Evolutionary conservation across 2,329 filamentous ascomycete species (phyloP).

Genomic region (Microcyclosporella mali): DNA sequence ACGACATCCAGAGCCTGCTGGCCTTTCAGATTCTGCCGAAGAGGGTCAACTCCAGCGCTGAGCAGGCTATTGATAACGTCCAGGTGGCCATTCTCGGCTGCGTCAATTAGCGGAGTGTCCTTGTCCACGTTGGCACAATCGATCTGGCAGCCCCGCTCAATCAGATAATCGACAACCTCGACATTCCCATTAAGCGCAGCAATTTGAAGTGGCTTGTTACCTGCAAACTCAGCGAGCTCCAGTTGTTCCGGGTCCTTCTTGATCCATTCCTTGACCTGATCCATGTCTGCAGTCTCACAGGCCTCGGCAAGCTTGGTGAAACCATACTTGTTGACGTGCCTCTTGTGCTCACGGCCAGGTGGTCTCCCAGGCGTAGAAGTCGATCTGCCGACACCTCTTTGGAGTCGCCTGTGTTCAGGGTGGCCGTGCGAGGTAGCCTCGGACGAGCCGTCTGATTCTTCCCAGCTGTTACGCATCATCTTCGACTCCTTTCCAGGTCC

Average conservation of each 20-base stretch:
- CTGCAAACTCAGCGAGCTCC: constrained; percentile 84
- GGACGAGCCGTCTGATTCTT: constrained; percentile 54
- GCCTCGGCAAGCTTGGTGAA: constrained; percentile 86
- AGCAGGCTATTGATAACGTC: constrained; percentile 81
- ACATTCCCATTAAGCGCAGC: constrained; percentile 80
- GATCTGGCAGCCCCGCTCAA: constrained; percentile 76
- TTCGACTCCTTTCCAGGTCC: constrained; percentile 30
- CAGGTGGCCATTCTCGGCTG: constrained; percentile 89
- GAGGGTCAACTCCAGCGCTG: constrained; percentile 81
- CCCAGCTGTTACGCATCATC: constrained; percentile 41
- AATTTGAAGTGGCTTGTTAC: constrained; percentile 93
- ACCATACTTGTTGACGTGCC: constrained; percentile 85
- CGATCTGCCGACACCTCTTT: constrained; percentile 47
- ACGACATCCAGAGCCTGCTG: constrained; percentile 86
- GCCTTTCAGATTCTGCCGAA: constrained; percentile 84
- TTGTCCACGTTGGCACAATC: constrained; percentile 69
- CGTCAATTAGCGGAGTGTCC: constrained; percentile 91
- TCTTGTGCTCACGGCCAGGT: constrained; percentile 63
- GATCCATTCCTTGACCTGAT: constrained; percentile 67
- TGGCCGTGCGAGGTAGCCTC: constrained; percentile 49
- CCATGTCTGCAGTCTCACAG: constrained; percentile 77
- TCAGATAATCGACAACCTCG: constrained; percentile 79
- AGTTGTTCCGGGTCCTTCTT: constrained; percentile 79
- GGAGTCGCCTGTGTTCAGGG: constrained; percentile 55
- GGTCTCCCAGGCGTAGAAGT: constrained; percentile 43